A percentile compares a stretch with the other conserved stretches of the same genome.
Evolutionary conservation across 2,329 filamentous ascomycete genomes (phyloP).

Genomic region (Sclerotiophoma versabilis): DNA sequence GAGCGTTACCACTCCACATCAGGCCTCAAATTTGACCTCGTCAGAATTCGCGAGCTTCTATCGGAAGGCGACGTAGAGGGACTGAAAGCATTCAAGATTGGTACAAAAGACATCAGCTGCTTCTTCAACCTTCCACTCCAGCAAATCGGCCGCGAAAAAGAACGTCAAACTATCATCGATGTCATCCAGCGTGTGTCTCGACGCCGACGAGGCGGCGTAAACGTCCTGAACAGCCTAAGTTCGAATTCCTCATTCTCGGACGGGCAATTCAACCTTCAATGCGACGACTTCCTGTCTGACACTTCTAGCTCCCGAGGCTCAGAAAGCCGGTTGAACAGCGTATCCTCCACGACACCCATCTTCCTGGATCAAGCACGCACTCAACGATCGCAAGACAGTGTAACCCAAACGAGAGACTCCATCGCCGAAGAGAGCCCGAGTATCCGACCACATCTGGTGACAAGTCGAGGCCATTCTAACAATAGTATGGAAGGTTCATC

Average conservation of each 20-base stretch:
- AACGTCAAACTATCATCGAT: conserved; percentile 71
- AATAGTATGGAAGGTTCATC: conserved; percentile 41
- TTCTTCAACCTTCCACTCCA: conserved; percentile 85
- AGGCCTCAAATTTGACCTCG: conserved; percentile 81
- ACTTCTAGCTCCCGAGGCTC: conserved; percentile 64
- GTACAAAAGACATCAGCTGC: conserved; percentile 85
- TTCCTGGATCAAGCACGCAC: conserved; percentile 37
- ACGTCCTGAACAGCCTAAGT: conserved; percentile 58
- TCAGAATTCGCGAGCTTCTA: conserved; percentile 75
- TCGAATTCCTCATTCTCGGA: conserved; percentile 63
- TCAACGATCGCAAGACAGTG: conserved; percentile 42
- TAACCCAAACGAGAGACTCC: conserved; percentile 33
- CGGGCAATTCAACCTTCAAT: conserved; percentile 56
- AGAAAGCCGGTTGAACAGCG: conserved; percentile 51
- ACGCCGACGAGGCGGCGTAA: conserved; percentile 60
- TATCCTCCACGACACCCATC: conserved; percentile 32
- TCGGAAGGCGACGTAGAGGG: conserved; percentile 75
- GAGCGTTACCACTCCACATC: conserved; percentile 91
- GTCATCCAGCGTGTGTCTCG: conserved; percentile 78
- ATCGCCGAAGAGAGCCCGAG: conserved; percentile 32
- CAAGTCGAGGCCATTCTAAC: conserved; percentile 36
- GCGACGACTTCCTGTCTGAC: conserved; percentile 59
- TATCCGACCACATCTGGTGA: conserved; percentile 29
- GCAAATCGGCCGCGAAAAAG: conserved; percentile 80
- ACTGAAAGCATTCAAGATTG: conserved; percentile 77